These are phyloP conservation scores for Daedalea quercina DNA, from an alignment of 768 basidiomycete genomes.

Conservation along the genomic window DNA sequence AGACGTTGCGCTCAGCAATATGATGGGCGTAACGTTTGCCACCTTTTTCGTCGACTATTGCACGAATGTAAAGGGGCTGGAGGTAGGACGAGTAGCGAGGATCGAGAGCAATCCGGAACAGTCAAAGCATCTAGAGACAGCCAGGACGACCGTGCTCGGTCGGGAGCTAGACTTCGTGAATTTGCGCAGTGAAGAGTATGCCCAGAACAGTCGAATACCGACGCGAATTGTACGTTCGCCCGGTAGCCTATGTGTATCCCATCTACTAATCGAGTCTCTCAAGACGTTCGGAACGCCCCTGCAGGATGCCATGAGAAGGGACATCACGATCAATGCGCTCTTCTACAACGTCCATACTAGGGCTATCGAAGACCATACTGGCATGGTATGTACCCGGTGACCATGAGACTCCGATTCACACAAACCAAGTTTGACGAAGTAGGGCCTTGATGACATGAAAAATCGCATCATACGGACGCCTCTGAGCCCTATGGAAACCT, in stretches of 20 bases:
- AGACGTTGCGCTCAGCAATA: conserved; percentile 82
- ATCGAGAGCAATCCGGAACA: conserved; percentile 95
- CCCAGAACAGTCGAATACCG: conserved; percentile 83
- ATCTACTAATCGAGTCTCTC: too few species aligned
- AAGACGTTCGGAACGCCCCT: conserved; percentile 89
- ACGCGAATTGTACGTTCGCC: conserved; percentile 60
- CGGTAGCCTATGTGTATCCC: too few species aligned
- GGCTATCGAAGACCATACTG: conserved; percentile 80
- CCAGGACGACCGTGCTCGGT: conserved; percentile 72
- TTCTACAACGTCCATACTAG: conserved; percentile 94
- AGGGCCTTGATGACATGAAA: conserved; percentile 84
- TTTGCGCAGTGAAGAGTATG: conserved; percentile 87
- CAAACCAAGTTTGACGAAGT: conserved; percentile 10
- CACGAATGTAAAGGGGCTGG: conserved; percentile 40
- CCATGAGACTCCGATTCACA: not conserved
- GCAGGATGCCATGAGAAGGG: conserved; percentile 85
- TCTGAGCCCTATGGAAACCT: conserved; percentile 79
- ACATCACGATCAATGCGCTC: conserved; percentile 91
- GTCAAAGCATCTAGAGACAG: conserved; percentile 97
- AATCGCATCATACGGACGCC: conserved; percentile 83
- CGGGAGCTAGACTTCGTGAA: conserved; percentile 92
- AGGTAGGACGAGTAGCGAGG: conserved; percentile 61
- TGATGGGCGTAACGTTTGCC: conserved; percentile 91
- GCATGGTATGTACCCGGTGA: conserved; percentile 41
- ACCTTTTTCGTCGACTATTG: conserved; percentile 64